Base-by-base conservation (phyloP, 2,329 filamentous ascomycete species). In the Coleophoma cylindrospora region DNA sequence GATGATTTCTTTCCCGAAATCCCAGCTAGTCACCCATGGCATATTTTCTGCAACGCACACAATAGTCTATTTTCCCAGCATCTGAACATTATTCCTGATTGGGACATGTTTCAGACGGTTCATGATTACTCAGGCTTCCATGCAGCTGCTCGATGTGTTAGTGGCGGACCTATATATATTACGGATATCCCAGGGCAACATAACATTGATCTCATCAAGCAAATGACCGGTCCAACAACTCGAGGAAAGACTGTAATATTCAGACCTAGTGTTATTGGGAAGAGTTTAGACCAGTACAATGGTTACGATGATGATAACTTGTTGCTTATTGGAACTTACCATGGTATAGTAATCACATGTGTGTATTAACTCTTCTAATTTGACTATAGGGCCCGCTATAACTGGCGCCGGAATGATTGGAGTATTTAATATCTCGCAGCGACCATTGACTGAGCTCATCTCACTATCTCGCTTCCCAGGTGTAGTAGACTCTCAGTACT, bases 21-120 rank as follows among this genome's bases (percentile, higher is more conserved):
- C 4, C 80, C 85, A 0, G 79, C 82, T 0, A 90, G 87, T 7
- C 94, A 99, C 54, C 81, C 91, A 0, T 99, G 94, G 92, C 94
- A 99, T 66, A 79, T 97, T 34, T 99, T 95, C 75, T 83, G 86
- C 55, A 99, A 97, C 64, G 92, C 92, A 0, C 88, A 96, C 68
- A 96, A 95, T 65, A 77, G 82, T 33, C 74, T 97, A 1, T 74
- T 97, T 13, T 91, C 87, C 2, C 84, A 89, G 55, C 86, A 94
- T 62, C 74, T 97, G 33, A 96, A 96, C 58, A 81, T 90, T 1
- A 70, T 97, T 1, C 92, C 94, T 0, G 91, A 96, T 66, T 86
- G 81, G 80, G 82, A 86, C 57, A 85, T 86, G 82, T 86, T 86
- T 62, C 82, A 85, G 59, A 84, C 81, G 1, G 70, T 71, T 2